Base-by-base conservation (phyloP, 2,329 filamentous ascomycete genomes). In the Nannizziopsis arthrosporioides region DNA sequence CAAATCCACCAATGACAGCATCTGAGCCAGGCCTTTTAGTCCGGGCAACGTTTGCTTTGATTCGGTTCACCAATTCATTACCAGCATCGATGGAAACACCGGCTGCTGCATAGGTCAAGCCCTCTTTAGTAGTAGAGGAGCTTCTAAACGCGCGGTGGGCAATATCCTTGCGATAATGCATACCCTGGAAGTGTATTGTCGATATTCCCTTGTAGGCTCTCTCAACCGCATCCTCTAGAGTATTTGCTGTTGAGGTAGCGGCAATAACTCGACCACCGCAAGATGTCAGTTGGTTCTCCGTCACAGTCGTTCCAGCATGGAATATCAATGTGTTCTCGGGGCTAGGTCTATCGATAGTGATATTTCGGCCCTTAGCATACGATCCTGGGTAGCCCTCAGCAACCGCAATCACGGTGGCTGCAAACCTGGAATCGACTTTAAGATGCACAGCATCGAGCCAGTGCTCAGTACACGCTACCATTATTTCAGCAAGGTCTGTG, bases 41-140 rank as follows among this genome's bases (percentile, higher is more conserved):
- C 39, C 85, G 84, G 22, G 80, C 77, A n/a, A 96, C 90, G 5
- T 84, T 85, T 53, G 80, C 77, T 70, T 94, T 95, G 74, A 98
- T 98, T 56, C 82, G 81, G 62, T 89, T 78, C 40, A 98, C 90
- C 40, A 98, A 84, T 53, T 85, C 78, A 63, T 98, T 98, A 19
- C 92, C 92, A 5, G 86, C 85, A 55, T 94, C 87, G 53, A 98
- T 94, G 57, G 85, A 92, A 17, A 98, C 92, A 50, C 92, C 92
- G 1, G 92, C 88, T 44, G 85, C 79, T 7, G 90, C 92, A 63
- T 98, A 98, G 6, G 92, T 96, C 63, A 98, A 76, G 45, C 62
- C 61, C 42, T 63, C 55, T 34, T 38, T 45, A 39, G 42, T 55
- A 55, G 42, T 56, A 49, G 44, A 59, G 14, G 44, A 55, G 35